Evolutionary conservation across 768 basidiomycete species (phyloP).

Genomic region (Candolleomyces aberdarensis): DNA sequence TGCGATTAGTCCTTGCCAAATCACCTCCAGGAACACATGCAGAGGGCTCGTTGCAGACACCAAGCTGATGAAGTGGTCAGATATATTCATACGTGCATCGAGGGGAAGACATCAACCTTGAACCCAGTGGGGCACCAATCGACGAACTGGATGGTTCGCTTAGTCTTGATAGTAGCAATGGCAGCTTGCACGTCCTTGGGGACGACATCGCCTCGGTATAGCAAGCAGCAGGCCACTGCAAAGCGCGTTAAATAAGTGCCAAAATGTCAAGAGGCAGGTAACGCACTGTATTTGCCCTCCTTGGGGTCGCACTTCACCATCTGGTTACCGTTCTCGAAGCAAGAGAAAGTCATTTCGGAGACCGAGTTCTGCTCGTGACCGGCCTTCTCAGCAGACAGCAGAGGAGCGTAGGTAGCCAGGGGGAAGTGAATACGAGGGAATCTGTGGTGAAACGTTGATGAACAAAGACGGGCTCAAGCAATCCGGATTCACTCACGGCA

Average conservation of each 20-base stretch:
- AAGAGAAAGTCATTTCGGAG: constrained; percentile 96
- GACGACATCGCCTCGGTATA: constrained; percentile 96
- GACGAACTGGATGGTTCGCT: constrained; percentile 96
- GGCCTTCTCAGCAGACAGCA: constrained; percentile 94
- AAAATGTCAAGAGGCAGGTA: neutral
- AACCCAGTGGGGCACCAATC: constrained; percentile 99
- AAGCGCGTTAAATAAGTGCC: constrained; percentile 13
- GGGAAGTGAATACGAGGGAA: constrained; percentile 99
- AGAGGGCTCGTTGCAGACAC: constrained; percentile 96
- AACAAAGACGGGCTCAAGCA: neutral
- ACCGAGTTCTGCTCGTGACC: constrained; percentile 97
- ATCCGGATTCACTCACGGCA: constrained; percentile 63
- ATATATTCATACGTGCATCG: neutral
- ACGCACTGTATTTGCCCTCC: constrained; percentile 96
- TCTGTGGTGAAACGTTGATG: constrained; percentile 34
- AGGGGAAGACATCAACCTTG: constrained; percentile 41
- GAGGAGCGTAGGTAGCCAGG: constrained; percentile 91
- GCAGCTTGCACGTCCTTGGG: constrained; percentile 95
- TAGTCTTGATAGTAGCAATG: constrained; percentile 93
- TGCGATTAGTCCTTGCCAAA: constrained; percentile 88
- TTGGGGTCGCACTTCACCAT: constrained; percentile 95
- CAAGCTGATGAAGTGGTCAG: constrained; percentile 39
- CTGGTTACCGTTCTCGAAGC: constrained; percentile 96
- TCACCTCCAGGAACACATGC: constrained; percentile 92
- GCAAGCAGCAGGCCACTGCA: constrained; percentile 83